Base-by-base conservation (phyloP, 2,329 filamentous ascomycete species). In the Colletotrichum sp. region DNA sequence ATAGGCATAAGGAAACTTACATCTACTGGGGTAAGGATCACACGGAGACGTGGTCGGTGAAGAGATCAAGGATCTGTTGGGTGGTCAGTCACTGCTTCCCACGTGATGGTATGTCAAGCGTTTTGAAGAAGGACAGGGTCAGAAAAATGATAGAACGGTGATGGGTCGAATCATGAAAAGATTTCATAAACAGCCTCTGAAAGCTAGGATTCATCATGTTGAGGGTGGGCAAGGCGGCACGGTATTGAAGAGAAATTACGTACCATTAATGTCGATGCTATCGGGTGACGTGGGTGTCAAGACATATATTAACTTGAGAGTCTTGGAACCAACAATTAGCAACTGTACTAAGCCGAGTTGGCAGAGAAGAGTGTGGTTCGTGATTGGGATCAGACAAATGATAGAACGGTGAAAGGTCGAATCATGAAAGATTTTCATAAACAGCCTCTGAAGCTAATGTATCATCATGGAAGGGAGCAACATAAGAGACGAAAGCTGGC, bases 131-230 rank as follows among this genome's bases (percentile, higher is more conserved):
- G 32, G n/a, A 13, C 1, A 13, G 13, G 12, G 39, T 78, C 76
- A 78, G 76, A 64, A 73, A 78, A 44, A 63, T 85, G 81, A 82
- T 80, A 80, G 77, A 79, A 79, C 80, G 81, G 82, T 84, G 80
- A 83, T 80, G 69, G 79, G 83, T 83, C 79, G 81, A 86, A 86
- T 86, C 84, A 86, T 79, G 18, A 85, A 59, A 32, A 75, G 79
- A 52, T 62, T 62, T 87, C 86, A 88, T 88, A 87, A 88, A 88
- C 86, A 88, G 86, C 86, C 86, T 88, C 86, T 86, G 85, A 85
- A 80, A 80, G 80, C 80, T 74, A 78, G 62, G 55, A 81, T 81
- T 87, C 85, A 87, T 87, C 85, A 86, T 84, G 76, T 73, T n/a
- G 36, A 39, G 66, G 68, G 44, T 2, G 44, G 26, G 34, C 39